Conservation (phyloP, 441 rosid genomes). For the Mallotus repandus region DNA sequence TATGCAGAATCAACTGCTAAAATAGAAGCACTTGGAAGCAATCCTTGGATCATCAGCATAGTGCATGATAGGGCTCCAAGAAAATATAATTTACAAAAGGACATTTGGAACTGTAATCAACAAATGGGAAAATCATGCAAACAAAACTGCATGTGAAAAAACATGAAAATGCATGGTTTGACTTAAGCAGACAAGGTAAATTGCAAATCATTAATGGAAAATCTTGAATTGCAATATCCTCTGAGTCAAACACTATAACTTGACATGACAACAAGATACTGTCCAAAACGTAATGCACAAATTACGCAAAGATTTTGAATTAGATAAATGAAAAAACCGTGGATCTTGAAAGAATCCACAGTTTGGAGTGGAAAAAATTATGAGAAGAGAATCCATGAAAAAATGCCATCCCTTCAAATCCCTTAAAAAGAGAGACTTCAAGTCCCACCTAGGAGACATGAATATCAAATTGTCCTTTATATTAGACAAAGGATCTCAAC, state of each 20-base stretch:
- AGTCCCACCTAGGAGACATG: neutral
- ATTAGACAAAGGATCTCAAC: too few relatives aligned
- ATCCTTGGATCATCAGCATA: neutral
- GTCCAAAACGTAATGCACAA: neutral
- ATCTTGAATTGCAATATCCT: neutral
- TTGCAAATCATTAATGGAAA: neutral
- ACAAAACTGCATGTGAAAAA: neutral
- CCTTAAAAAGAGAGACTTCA: neutral
- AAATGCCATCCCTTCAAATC: neutral
- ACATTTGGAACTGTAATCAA: neutral
- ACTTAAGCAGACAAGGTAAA: neutral
- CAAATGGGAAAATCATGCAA: neutral
- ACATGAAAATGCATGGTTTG: neutral
- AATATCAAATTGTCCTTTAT: neutral
- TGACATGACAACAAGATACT: neutral
- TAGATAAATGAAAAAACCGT: neutral
- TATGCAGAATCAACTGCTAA: neutral
- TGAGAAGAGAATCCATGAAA: neutral
- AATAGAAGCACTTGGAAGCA: neutral
- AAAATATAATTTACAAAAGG: neutral
- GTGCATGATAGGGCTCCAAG: neutral
- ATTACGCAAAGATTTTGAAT: neutral
- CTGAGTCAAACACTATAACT: neutral
- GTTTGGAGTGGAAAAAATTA: neutral
- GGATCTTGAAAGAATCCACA: neutral